Conservation (phyloP, 2,329 filamentous ascomycete species). For the Knufia fluminis region DNA sequence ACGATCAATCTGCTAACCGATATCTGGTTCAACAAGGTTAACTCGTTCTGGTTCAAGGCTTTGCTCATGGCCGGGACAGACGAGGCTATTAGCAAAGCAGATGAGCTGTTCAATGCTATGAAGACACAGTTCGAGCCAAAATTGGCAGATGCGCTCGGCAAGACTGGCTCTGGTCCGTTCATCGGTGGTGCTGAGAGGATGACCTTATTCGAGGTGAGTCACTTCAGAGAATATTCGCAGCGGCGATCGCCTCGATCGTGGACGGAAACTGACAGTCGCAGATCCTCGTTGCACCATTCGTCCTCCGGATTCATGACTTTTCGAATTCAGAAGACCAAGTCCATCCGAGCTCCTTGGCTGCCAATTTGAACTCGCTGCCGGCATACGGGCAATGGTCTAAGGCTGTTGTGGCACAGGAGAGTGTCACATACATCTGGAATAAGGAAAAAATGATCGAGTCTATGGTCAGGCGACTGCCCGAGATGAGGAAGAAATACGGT, state of each 20-base stretch:
- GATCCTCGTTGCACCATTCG: constrained; percentile 58
- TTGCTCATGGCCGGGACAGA: constrained; percentile 39
- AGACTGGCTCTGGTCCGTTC: constrained; percentile 42
- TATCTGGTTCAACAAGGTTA: constrained; percentile 56
- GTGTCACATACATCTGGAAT: constrained; percentile 56
- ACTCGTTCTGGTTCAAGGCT: constrained; percentile 37
- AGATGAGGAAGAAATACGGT: constrained; percentile 34
- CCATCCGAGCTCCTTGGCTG: constrained; percentile 32
- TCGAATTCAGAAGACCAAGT: constrained; percentile 48
- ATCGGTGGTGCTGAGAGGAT: constrained; percentile 56
- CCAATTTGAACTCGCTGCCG: constrained; percentile 41
- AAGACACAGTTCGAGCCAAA: constrained; percentile 67
- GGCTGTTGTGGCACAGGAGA: constrained; percentile 52
- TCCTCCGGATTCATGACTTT: constrained; percentile 51
- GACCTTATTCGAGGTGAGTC: constrained; percentile 62
- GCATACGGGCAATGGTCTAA: constrained; percentile 60
- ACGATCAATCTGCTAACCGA: constrained; percentile 64
- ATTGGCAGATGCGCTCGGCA: constrained; percentile 40
- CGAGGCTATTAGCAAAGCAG: constrained; percentile 42
- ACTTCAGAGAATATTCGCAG: constrained; percentile 5
- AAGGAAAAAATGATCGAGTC: constrained; percentile 39
- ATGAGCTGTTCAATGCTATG: constrained; percentile 47
- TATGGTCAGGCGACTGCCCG: constrained; percentile 19
- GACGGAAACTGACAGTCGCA: constrained; percentile 23
- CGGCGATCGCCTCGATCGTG: background rate